These are phyloP conservation scores for Aspergillus sp. DNA, from an alignment of 2,329 filamentous ascomycete genomes.

Conservation along the genomic window DNA sequence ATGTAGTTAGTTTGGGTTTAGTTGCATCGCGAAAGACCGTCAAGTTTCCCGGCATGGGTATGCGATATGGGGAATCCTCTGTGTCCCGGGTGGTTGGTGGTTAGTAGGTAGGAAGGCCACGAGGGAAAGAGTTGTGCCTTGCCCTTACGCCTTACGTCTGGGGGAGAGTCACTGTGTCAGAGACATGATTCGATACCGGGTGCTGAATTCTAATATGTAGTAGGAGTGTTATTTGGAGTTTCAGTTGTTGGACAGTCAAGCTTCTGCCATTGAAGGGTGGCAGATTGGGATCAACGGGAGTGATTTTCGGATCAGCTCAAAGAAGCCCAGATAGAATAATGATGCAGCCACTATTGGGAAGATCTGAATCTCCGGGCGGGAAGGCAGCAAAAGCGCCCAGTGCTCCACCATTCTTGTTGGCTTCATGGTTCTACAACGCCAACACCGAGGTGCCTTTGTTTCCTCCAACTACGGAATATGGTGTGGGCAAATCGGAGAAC, in stretches of 20 bases:
- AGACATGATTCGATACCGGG: too few species aligned
- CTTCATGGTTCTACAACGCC: too few species aligned
- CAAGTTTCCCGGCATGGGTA: neutral
- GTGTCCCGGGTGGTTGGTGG: neutral
- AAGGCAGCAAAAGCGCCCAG: neutral
- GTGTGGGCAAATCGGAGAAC: neutral
- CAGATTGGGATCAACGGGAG: slow-evolving; percentile 3
- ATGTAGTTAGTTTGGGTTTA: neutral
- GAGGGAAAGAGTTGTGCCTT: neutral
- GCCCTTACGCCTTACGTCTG: neutral
- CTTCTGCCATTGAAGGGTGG: neutral
- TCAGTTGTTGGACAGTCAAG: neutral
- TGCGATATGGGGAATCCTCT: neutral
- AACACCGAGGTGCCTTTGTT: too few species aligned
- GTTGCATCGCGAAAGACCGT: neutral
- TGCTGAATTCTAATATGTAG: too few species aligned
- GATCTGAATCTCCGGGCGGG: neutral
- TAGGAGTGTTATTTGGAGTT: too few species aligned
- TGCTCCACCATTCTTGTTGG: neutral
- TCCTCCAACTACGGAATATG: too few species aligned
- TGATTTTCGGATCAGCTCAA: slow-evolving; percentile 3
- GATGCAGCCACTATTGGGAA: neutral
- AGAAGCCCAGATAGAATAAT: neutral
- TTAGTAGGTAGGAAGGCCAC: neutral
- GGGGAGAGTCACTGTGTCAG: neutral